Conservation (phyloP, 257 asterid species). For the Osmanthus fragrans region DNA sequence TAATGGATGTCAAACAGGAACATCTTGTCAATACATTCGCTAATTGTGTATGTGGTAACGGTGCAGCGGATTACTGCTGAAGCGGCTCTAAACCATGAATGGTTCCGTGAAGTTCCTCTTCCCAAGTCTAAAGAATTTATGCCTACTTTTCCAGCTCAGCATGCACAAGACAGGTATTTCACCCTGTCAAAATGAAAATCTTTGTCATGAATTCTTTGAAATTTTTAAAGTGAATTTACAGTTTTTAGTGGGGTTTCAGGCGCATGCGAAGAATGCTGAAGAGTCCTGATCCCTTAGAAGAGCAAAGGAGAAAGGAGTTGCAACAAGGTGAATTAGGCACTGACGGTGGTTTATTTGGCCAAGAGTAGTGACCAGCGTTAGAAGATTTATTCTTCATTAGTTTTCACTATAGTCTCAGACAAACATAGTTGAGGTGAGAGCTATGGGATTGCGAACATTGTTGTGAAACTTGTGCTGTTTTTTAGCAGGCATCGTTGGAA, state of each 20-base stretch:
- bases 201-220: not conserved
- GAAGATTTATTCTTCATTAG: slow-evolving; percentile 16
- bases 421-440: slow-evolving; percentile 44
- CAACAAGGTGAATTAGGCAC: slow-evolving; percentile 68
- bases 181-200: not conserved
- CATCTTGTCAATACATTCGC: slow-evolving; percentile 1
- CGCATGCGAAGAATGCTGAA: slow-evolving; percentile 59
- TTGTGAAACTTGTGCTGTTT: slow-evolving; percentile 41
- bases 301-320: slow-evolving; percentile 69
- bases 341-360: slow-evolving; percentile 71
- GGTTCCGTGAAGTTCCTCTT: slow-evolving; percentile 86
- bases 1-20: not conserved
- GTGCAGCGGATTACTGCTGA: slow-evolving; percentile 72
- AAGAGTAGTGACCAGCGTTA: slow-evolving; percentile 22
- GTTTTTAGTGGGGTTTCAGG: slow-evolving; percentile 34
- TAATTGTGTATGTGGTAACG: slow-evolving; percentile 10
- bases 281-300: slow-evolving; percentile 89
- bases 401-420: slow-evolving; percentile 16
- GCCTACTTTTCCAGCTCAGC: slow-evolving; percentile 88
- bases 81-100: slow-evolving; percentile 76
- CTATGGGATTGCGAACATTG: slow-evolving; percentile 34
- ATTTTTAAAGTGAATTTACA: not conserved
- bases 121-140: slow-evolving; percentile 83
- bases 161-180: slow-evolving; percentile 77
- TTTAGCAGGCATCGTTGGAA: slow-evolving; percentile 48